Evolutionary conservation across 176 grass and related monocot species (phyloP).

Genomic region (Ananas comosus): DNA sequence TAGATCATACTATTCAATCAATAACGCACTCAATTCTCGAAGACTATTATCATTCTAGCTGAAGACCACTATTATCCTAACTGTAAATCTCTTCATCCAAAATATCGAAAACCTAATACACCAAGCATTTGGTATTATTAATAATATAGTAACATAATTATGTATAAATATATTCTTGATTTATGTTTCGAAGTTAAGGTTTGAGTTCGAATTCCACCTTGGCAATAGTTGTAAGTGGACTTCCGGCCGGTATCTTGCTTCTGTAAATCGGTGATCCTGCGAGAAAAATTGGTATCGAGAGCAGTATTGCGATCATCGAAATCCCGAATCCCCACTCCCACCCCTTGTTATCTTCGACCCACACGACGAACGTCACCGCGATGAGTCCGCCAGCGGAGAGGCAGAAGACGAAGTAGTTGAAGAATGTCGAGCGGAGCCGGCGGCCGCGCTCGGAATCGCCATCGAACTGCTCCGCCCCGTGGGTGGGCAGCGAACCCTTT

Average conservation of each 20-base stretch:
- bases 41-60: too few species aligned
- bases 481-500: constrained; percentile 27
- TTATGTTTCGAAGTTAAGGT: constrained; percentile 2
- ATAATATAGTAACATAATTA: too few species aligned
- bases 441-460: constrained; percentile 14
- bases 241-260: constrained; percentile 43
- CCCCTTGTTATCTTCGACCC: constrained; percentile 48
- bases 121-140: too few species aligned
- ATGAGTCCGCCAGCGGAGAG: constrained; percentile 32
- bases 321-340: constrained; percentile 36
- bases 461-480: constrained; percentile 65
- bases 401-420: constrained; percentile 54
- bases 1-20: too few species aligned
- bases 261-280: constrained; percentile 38
- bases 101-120: too few species aligned
- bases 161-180: constrained; percentile 6
- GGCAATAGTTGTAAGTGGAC: constrained; percentile 49
- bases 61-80: too few species aligned
- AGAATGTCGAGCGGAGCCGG: constrained; percentile 38
- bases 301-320: constrained; percentile 12
- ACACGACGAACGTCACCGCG: constrained; percentile 43
- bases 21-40: too few species aligned
- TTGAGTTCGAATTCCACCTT: constrained; percentile 26
- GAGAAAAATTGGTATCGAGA: constrained; percentile 17
- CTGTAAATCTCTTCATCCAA: too few species aligned